Evolutionary conservation across 2,329 filamentous ascomycete species (phyloP).

Genomic region (Phialophora macrospora): DNA sequence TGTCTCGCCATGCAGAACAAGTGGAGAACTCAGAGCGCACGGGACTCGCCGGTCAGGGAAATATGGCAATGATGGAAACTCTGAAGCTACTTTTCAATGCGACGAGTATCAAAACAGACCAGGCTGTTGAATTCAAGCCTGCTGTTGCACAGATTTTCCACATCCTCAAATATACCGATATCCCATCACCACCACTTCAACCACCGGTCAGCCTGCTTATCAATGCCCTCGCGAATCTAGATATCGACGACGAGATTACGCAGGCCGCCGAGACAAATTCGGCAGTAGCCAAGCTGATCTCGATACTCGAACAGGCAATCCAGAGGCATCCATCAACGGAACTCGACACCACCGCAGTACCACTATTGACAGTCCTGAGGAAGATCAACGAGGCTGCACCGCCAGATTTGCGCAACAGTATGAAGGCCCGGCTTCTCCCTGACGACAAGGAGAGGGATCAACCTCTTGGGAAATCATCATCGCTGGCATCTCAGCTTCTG

Average conservation of each 20-base stretch:
- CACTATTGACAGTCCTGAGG: conserved; percentile 74
- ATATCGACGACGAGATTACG: conserved; percentile 64
- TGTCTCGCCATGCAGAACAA: conserved; percentile 70
- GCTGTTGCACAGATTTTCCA: conserved; percentile 72
- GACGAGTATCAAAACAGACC: conserved; percentile 71
- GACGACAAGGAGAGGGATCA: conserved; percentile 74
- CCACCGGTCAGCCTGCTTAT: conserved; percentile 72
- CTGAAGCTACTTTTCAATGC: conserved; percentile 90
- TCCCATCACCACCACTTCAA: conserved; percentile 70
- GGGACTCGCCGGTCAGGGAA: conserved; percentile 57
- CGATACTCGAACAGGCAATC: conserved; percentile 71
- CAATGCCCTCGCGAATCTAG: conserved; percentile 80
- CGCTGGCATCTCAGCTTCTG: conserved; percentile 76
- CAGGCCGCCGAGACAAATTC: conserved; percentile 59
- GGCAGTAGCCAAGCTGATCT: conserved; percentile 68
- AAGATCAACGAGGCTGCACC: conserved; percentile 73
- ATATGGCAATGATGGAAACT: conserved; percentile 75
- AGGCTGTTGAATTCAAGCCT: conserved; percentile 65
- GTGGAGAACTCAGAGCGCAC: conserved; percentile 44
- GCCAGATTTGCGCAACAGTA: conserved; percentile 62
- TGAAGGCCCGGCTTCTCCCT: conserved; percentile 74
- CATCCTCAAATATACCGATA: conserved; percentile 67
- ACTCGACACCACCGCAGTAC: conserved; percentile 72
- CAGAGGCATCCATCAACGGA: conserved; percentile 67
- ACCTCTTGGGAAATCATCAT: conserved; percentile 76